These are phyloP conservation scores for Macrophomina tecta DNA, from an alignment of 2,329 filamentous ascomycete genomes.

Conservation along the genomic window DNA sequence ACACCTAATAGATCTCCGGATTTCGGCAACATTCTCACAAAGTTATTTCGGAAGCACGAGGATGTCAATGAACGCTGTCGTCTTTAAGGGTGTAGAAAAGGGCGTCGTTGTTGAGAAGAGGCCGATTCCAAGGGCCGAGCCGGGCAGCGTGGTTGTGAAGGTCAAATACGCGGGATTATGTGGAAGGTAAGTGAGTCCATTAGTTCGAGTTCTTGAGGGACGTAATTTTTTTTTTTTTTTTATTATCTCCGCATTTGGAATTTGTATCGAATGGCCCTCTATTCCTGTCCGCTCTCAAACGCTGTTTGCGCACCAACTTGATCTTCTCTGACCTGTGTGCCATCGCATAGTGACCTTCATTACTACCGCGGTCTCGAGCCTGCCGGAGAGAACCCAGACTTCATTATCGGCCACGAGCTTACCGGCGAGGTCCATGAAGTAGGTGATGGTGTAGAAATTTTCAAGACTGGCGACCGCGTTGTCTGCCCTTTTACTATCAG, in stretches of 20 bases:
- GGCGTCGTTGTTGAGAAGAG: slow-evolving; percentile 75
- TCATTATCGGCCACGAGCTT: slow-evolving; percentile 85
- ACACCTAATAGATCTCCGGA: not conserved
- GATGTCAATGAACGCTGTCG: slow-evolving; percentile 77
- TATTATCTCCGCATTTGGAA: too few relatives aligned
- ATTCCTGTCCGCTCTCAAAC: too few relatives aligned
- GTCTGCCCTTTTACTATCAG: slow-evolving; percentile 77
- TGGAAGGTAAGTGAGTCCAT: slow-evolving; percentile 60
- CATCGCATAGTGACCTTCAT: slow-evolving; percentile 68
- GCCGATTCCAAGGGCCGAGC: slow-evolving; percentile 75
- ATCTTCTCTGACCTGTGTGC: not conserved
- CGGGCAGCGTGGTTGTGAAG: slow-evolving; percentile 80
- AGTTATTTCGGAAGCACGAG: not conserved
- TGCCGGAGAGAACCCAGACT: slow-evolving; percentile 54
- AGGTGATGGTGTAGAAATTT: slow-evolving; percentile 70
- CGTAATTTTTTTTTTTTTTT: not conserved
- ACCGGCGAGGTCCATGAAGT: slow-evolving; percentile 74
- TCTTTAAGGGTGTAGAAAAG: slow-evolving; percentile 80
- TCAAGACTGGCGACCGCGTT: slow-evolving; percentile 77
- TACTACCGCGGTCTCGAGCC: slow-evolving; percentile 82
- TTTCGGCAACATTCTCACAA: not conserved
- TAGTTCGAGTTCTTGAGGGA: not conserved
- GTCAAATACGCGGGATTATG: slow-evolving; percentile 84
- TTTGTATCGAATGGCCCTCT: not conserved
- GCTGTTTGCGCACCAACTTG: too few relatives aligned